Conservation (phyloP, 2,329 filamentous ascomycete genomes). For the Paecilomyces dactylethromorphus region DNA sequence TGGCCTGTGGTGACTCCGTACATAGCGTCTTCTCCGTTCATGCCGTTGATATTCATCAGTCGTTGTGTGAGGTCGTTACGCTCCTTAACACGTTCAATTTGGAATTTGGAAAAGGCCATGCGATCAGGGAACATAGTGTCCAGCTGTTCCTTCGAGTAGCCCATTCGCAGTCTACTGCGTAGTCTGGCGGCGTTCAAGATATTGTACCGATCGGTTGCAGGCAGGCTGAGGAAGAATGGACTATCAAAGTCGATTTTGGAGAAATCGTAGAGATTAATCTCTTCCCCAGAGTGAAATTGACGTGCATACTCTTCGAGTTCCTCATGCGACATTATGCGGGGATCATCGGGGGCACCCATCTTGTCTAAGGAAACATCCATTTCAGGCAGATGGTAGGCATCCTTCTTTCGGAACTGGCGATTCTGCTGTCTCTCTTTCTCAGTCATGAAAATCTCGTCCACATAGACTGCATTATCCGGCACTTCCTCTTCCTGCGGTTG, state of each 20-base stretch:
- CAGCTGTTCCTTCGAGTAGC: slow-evolving; percentile 90
- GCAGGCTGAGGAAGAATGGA: slow-evolving; percentile 87
- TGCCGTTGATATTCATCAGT: slow-evolving; percentile 88
- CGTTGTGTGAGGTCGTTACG: slow-evolving; percentile 91
- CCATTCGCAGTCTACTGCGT: slow-evolving; percentile 86
- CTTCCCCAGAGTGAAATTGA: slow-evolving; percentile 87
- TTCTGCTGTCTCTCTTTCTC: slow-evolving; percentile 66
- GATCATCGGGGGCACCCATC: slow-evolving; percentile 87
- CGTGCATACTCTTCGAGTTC: slow-evolving; percentile 90
- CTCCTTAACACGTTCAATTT: slow-evolving; percentile 89
- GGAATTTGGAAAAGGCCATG: slow-evolving; percentile 94
- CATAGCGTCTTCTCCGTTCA: slow-evolving; percentile 69
- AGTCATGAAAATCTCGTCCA: slow-evolving; percentile 79
- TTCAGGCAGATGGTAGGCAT: slow-evolving; percentile 91
- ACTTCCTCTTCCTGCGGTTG: slow-evolving; percentile 53
- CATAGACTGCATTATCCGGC: slow-evolving; percentile 74
- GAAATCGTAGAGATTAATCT: slow-evolving; percentile 86
- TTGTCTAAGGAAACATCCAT: slow-evolving; percentile 69
- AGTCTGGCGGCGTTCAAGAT: slow-evolving; percentile 91
- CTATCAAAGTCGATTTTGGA: slow-evolving; percentile 98
- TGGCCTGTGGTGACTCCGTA: slow-evolving; percentile 49
- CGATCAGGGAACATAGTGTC: slow-evolving; percentile 95
- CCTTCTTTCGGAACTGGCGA: slow-evolving; percentile 80
- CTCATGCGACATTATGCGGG: slow-evolving; percentile 90
- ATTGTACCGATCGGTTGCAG: slow-evolving; percentile 87